A percentile compares a stretch with the other conserved stretches of the same genome.
Evolutionary conservation across 2,329 filamentous ascomycete species (phyloP).

Genomic region (Beauveria pseudobassiana): DNA sequence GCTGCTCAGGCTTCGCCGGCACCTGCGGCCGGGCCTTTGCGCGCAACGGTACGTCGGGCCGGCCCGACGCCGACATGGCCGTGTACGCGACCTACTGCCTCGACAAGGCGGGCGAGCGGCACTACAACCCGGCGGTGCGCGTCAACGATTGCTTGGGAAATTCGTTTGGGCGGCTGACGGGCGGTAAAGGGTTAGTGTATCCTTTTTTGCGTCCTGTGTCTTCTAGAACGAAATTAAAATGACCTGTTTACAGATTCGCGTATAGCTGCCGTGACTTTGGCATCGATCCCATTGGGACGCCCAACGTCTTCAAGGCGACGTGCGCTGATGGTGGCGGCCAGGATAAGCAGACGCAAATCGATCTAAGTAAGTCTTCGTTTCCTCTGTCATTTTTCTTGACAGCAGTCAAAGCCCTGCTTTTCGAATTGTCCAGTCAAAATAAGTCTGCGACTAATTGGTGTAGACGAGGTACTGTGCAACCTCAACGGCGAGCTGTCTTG

Average conservation of each 20-base stretch:
- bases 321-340: background rate
- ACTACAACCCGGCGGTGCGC: background rate
- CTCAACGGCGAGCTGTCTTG: constrained; percentile 1
- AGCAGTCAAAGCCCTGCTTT: no score
- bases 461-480: background rate
- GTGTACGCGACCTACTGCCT: constrained; percentile 6
- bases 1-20: background rate
- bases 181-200: background rate
- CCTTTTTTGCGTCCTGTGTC: background rate
- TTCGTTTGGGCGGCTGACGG: constrained; percentile 2
- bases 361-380: background rate
- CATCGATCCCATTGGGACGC: background rate
- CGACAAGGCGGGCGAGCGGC: background rate
- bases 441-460: background rate
- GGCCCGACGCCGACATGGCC: background rate
- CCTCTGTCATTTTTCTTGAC: background rate
- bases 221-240: background rate
- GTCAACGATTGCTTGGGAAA: constrained; percentile 1
- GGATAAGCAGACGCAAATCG: background rate
- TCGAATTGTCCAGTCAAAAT: no score
- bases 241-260: background rate
- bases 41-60: constrained; percentile 1
- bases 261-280: constrained; percentile 4
- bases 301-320: background rate
- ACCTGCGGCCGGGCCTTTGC: constrained; percentile 1